A percentile compares a stretch with the other conserved stretches of the same genome.
Evolutionary conservation across 148 eudicot genomes (phyloP).

Genomic region (Nyssa sinensis): DNA sequence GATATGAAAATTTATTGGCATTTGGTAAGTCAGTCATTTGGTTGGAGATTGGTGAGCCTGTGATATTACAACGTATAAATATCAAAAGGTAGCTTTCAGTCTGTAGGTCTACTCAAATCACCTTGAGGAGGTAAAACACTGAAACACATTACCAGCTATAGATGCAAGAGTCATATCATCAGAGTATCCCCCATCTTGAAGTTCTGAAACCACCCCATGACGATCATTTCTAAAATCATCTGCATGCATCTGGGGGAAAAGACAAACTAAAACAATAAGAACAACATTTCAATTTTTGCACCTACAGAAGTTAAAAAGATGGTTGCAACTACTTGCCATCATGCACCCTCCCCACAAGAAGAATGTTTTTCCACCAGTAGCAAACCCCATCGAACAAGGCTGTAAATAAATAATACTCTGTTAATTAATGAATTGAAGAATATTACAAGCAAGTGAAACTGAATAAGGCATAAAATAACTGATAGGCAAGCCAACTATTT

Average conservation of each 20-base stretch:
- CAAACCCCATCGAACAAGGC: constrained; percentile 99
- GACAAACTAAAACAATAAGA: background rate
- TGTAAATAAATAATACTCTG: constrained; percentile 25
- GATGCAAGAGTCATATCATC: constrained; percentile 99
- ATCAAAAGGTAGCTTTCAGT: background rate
- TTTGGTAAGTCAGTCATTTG: background rate
- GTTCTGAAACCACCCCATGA: constrained; percentile 81
- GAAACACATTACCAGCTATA: constrained; percentile 64
- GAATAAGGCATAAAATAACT: background rate
- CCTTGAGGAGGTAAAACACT: constrained; percentile 1
- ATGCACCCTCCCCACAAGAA: constrained; percentile 99
- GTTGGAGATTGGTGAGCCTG: background rate
- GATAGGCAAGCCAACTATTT: background rate
- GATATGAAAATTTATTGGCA: background rate
- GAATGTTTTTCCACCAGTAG: constrained; percentile 95
- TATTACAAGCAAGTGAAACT: background rate
- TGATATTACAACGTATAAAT: background rate
- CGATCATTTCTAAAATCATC: constrained; percentile 87
- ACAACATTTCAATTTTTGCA: background rate
- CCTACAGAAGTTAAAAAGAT: constrained; percentile 17
- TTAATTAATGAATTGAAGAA: background rate
- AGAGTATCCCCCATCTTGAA: constrained; percentile 95
- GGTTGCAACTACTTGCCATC: constrained; percentile 67
- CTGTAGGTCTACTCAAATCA: background rate
- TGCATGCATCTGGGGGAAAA: constrained; percentile 88